Evolutionary conservation across 495 filamentous ascomycete genomes (phyloP).

Genomic region (Penicillium riverlandense): DNA sequence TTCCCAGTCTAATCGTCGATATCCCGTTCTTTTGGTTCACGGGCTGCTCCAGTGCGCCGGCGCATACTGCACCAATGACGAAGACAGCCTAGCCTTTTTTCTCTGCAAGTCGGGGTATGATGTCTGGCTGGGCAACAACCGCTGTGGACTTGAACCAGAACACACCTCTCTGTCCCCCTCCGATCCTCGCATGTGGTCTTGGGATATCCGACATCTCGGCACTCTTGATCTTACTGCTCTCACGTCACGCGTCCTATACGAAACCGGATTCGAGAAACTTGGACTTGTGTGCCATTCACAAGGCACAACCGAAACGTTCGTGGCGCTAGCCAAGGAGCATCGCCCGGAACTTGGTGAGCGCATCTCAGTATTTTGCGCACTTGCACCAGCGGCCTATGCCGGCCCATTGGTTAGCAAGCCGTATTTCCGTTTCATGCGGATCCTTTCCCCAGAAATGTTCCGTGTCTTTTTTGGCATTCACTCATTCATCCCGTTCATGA

Average conservation of each 20-base stretch:
- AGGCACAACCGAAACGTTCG: conserved; percentile 84
- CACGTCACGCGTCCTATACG: conserved; percentile 71
- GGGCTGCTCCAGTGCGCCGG: conserved; percentile 83
- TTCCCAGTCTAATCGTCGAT: conserved; percentile 48
- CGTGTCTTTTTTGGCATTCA: conserved; percentile 85
- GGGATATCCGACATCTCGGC: conserved; percentile 95
- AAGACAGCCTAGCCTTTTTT: conserved; percentile 84
- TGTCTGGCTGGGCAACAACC: conserved; percentile 94
- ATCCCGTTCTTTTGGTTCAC: conserved; percentile 84
- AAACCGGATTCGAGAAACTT: conserved; percentile 78
- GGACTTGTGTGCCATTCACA: conserved; percentile 85
- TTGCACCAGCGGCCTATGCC: conserved; percentile 88
- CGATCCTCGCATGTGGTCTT: conserved; percentile 94
- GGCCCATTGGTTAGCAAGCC: conserved; percentile 79
- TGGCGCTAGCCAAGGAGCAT: conserved; percentile 88
- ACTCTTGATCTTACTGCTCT: conserved; percentile 84
- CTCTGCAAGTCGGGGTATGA: conserved; percentile 92
- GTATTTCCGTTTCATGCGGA: conserved; percentile 89
- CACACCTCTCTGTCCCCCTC: conserved; percentile 61
- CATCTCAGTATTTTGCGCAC: conserved; percentile 86
- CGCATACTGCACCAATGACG: conserved; percentile 86
- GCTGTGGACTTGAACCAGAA: conserved; percentile 75
- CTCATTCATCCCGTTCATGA: conserved; percentile 93
- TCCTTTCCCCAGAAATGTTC: conserved; percentile 70
- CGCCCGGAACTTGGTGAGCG: conserved; percentile 78